Base-by-base conservation (phyloP, 805 yeast species). In the Candida adriatica region DNA sequence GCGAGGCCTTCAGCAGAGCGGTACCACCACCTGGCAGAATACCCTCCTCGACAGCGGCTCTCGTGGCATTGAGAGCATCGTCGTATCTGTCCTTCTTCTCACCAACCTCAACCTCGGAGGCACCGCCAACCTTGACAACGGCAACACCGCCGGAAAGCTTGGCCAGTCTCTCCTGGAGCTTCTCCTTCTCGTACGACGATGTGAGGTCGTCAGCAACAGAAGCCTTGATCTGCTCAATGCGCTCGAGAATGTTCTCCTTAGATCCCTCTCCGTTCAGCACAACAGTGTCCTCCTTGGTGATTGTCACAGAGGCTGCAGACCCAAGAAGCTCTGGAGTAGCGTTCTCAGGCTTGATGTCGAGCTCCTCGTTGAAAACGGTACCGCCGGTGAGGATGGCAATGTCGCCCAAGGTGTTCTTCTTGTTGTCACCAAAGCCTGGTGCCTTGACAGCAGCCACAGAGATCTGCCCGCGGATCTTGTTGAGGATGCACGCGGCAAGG, bases 1-100 rank as follows among this genome's bases (percentile, higher is more conserved):
- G 43, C n/a, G 53, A 48, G 29, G 97, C 97, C 76, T 92, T 90
- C 55, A 88, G 74, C 60, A 90, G 73, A 41, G 98, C 97, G 48
- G 97, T 90, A 69, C 98, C 98, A 62, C 98, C 98, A 70, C 98
- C 98, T 60, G 98, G 98, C 49, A 90, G 73, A 58, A 92, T 92
- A 70, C 98, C 98, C 66, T 92, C 97, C 67, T 92, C 94, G 44
- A 90, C 97, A 45, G 98, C 98, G 42, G 98, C 97, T 68, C 97
- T 86, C 35, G 97, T 92, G 38, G 98, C 97, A 62, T 92, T 90
- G 60, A 90, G 74, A 25, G 98, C 98, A 69, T 90, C 98, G 53
- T 92, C 97, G 58, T 87, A 92, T 68, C 98, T 85, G 64, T 90
- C 98, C 73, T 92, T 92, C 95, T 92, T 92, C 74, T 90, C 98